Percentiles rank a stretch among this genome's conserved stretches.
phyloP scores from a whole-genome alignment of 106 monocot species.

The Dendrobium catenatum region DNA sequence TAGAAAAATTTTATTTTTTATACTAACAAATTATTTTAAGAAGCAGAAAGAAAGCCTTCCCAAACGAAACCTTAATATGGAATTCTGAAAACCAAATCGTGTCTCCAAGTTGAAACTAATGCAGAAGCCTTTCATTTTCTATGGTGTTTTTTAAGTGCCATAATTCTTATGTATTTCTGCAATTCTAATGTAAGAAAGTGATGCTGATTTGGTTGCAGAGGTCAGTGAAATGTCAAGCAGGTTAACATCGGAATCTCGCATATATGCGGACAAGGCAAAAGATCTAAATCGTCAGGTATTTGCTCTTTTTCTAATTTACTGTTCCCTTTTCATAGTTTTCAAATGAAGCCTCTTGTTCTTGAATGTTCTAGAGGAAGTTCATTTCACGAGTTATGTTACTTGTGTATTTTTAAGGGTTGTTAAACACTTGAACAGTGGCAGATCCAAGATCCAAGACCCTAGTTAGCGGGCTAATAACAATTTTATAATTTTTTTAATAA shows the following conservation, averaged over 20 bases:
- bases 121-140: background rate
- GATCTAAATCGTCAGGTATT: conserved; percentile 92
- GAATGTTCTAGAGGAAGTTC: background rate
- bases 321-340: background rate
- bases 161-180: background rate
- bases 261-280: conserved; percentile 95
- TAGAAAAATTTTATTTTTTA: too few relatives aligned
- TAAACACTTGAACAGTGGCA: background rate
- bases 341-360: background rate
- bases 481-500: background rate
- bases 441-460: background rate
- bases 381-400: background rate
- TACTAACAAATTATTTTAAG: too few relatives aligned
- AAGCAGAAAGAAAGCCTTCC: too few relatives aligned
- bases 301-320: background rate
- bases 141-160: background rate
- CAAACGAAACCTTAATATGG: background rate
- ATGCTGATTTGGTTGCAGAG: conserved; percentile 40
- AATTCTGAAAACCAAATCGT: background rate
- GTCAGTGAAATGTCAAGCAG: conserved; percentile 97
- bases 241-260: conserved; percentile 88
- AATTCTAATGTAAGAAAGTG: background rate
- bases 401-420: background rate
- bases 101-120: background rate
- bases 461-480: background rate